Evolutionary conservation across 2,329 filamentous ascomycete genomes (phyloP), one percentile per base, ranked within the genome.

Genomic region (Tolypocladium tropicale): DNA sequence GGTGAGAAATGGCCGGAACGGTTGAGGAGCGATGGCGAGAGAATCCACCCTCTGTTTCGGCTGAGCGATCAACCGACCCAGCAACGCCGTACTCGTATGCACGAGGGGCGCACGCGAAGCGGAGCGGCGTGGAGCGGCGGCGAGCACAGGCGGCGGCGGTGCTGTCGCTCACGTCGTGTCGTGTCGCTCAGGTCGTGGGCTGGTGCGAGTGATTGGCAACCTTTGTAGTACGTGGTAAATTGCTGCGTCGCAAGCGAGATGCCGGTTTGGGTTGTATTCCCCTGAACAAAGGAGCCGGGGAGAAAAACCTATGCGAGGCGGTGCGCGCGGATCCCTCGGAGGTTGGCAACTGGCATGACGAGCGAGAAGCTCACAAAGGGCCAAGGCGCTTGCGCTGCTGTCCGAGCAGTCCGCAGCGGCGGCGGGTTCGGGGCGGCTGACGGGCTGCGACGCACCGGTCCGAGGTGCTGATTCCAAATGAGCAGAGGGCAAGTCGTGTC

Each of bases 281-380:
- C 50, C 18, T 32, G n/a, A 33, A 18, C 30, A 34, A 9, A 21
- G 21, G 39, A 43, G 5, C 39, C n/a, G 41, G 23, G 16, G 4
- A 34, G 36, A 6, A 36, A 33, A 25, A 41, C 28, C 4, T 55
- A 52, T 53, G 54, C 33, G 48, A 30, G 55, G 39, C 23, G 41
- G 52, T 34, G 52, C 12, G 51, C 50, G 41, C 53, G 54, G 56
- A 57, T 53, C 37, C 50, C 53, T 55, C 56, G 50, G 56, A 53
- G 32, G n/a, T 25, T 4, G n/a, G 10, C 32, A 32, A 18, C 50
- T 52, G 50, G 50, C 50, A 52, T 25, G 50, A n/a, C 49, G 5
- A 43, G 41, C 12, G 39, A 43, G 7, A 28, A 6, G 41, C 10
- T 43, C 21, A 14, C 39, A 21, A 43, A 46, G 41, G 16, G 41